phyloP scores from a whole-genome alignment of 73 alveolate species.

The Symbiodinium natans region DNA sequence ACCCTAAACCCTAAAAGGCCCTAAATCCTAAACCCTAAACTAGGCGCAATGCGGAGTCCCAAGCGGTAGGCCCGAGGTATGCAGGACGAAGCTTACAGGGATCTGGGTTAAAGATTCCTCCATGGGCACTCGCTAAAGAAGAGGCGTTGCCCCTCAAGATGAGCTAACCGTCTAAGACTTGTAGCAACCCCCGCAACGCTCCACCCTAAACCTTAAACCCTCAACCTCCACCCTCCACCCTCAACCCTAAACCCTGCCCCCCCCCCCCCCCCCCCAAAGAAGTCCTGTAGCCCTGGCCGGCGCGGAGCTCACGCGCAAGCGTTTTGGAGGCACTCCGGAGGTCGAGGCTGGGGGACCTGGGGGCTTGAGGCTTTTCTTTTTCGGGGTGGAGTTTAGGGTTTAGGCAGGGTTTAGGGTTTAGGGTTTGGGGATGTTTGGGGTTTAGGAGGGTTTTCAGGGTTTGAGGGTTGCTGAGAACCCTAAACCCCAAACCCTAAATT shows the following conservation, averaged over 20 bases:
- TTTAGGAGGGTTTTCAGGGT: neutral
- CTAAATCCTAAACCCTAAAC: neutral
- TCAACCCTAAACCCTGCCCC: neutral
- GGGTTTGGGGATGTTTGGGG: neutral
- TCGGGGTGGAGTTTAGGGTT: neutral
- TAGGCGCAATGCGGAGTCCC: no score
- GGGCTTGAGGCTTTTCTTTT: neutral
- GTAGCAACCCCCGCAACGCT: neutral
- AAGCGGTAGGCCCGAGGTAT: no score
- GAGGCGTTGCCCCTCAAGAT: no score
- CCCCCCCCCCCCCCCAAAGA: neutral
- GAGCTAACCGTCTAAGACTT: neutral
- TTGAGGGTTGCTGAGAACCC: neutral
- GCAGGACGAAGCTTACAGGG: no score
- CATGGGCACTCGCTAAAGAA: no score
- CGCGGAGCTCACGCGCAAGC: neutral
- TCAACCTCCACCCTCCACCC: no score
- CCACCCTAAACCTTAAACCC: neutral
- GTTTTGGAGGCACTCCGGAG: neutral
- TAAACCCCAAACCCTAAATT: neutral
- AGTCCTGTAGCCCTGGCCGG: conserved; percentile 10
- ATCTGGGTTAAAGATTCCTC: no score
- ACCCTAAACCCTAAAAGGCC: neutral
- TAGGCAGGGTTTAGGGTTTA: neutral
- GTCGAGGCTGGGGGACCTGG: neutral